Evolutionary conservation across 108 stramenopile genomes (phyloP).

Genomic region (Discostella stelligeroides): DNA sequence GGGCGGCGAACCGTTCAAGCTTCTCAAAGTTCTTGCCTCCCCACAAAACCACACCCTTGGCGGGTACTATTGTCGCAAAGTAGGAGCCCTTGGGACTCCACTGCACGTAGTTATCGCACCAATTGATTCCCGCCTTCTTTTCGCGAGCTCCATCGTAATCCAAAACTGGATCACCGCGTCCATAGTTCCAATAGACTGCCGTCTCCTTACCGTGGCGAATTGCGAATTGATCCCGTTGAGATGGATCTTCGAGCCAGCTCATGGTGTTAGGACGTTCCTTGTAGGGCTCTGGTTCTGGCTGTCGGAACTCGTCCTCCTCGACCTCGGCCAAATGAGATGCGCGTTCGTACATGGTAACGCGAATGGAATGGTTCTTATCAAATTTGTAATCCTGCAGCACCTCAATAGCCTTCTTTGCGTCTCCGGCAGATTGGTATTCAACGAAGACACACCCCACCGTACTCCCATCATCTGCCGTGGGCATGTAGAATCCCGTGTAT

Average conservation of each 20-base stretch:
- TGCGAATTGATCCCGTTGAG: constrained; percentile 92
- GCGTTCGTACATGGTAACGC: constrained; percentile 76
- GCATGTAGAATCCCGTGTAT: constrained; percentile 68
- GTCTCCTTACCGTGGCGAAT: constrained; percentile 94
- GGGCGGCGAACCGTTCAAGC: constrained; percentile 85
- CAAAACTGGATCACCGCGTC: constrained; percentile 76
- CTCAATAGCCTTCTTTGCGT: constrained; percentile 91
- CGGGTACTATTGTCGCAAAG: constrained; percentile 91
- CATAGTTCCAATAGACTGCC: constrained; percentile 88
- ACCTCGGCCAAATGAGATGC: constrained; percentile 60
- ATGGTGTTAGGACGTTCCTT: constrained; percentile 86
- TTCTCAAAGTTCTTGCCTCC: constrained; percentile 91
- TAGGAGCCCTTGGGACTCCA: constrained; percentile 95
- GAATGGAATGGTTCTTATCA: constrained; percentile 90
- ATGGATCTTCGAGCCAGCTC: constrained; percentile 91
- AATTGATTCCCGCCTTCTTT: constrained; percentile 90
- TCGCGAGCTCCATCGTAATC: constrained; percentile 97
- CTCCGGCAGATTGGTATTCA: constrained; percentile 87
- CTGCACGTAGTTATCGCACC: constrained; percentile 94
- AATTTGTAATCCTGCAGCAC: constrained; percentile 90
- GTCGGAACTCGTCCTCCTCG: constrained; percentile 61
- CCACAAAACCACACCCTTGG: constrained; percentile 95
- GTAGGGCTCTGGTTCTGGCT: constrained; percentile 84
- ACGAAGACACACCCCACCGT: constrained; percentile 92
- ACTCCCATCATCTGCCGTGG: constrained; percentile 59